A percentile compares a stretch with the other conserved stretches of the same genome.
These are phyloP conservation scores for Pestalotiopsis fici DNA, from an alignment of 2,329 filamentous ascomycete genomes.

Conservation along the genomic window DNA sequence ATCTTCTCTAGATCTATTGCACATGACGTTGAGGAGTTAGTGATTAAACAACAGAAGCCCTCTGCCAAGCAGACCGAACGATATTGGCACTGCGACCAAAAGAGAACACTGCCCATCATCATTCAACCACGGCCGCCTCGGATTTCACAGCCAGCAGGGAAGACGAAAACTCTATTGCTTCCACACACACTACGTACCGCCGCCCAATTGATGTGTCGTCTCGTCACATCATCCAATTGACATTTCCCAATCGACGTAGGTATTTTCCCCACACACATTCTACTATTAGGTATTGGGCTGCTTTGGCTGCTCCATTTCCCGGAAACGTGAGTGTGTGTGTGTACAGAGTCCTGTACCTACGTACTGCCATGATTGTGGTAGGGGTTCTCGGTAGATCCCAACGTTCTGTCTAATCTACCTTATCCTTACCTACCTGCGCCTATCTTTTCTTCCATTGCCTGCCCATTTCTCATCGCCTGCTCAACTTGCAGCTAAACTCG, in stretches of 20 bases:
- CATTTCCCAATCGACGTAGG: not conserved
- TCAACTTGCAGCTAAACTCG: not conserved
- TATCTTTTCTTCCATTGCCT: not conserved
- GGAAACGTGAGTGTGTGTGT: too few species aligned
- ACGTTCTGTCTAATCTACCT: not conserved
- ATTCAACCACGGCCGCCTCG: not conserved
- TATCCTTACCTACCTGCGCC: not conserved
- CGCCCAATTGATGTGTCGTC: not conserved
- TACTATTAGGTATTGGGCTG: not conserved
- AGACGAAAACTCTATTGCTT: not conserved
- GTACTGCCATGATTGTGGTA: not conserved
- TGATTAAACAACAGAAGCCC: not conserved
- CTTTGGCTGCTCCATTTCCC: too few species aligned
- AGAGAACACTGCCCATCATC: not conserved
- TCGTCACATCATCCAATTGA: not conserved
- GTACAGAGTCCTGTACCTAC: too few species aligned
- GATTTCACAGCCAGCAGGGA: not conserved
- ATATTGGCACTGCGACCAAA: not conserved
- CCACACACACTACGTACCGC: not conserved
- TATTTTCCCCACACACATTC: not conserved
- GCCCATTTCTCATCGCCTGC: not conserved
- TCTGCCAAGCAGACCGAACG: not conserved
- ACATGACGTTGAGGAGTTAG: not conserved
- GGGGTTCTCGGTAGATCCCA: not conserved
- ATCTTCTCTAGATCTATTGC: too few species aligned